Base-by-base conservation (phyloP, 345 rosid species). In the Rhodamnia argentea region DNA sequence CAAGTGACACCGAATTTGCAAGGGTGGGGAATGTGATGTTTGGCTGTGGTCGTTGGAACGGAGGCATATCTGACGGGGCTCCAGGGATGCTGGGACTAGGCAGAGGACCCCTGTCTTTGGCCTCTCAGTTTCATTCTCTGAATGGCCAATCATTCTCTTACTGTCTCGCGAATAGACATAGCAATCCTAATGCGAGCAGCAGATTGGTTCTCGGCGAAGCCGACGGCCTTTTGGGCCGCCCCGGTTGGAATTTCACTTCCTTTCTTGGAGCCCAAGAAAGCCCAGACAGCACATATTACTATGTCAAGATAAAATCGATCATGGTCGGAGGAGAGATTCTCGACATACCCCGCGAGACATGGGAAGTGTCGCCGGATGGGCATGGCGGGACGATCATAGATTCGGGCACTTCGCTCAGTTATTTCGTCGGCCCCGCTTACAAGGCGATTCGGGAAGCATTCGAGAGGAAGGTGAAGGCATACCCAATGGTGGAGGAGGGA, bases 11-110 rank as follows among this genome's bases (percentile, higher is more conserved):
- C 1, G 92, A 91, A 74, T 87, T 91, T 13, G 92, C 84, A 52
- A 87, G 58, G n/a, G 93, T 93, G 4, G 95, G 94, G 89, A 91
- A 96, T 51, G 88, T 96, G 84, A 93, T 94, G 95, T 96, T 97
- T 54, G 99, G 99, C 22, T 96, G 98, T 81, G 98, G 99, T n/a
- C 96, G 94, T 88, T 94, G 97, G 98, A 97, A 97, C 87, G 84
- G 98, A 88, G 99, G 98, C 50, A 87, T 89, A 8, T 96, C 96
- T 90, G 92, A 90, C 23, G 98, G 97, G n/a, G 97, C 98, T 60
- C 91, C 98, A 37, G 98, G 99, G 29, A 44, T 97, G 85, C 88
- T 97, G 82, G 98, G 99, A 3, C 92, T 97, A 52, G 99, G 99
- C 44, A 92, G 97, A 93, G 98, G 98, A 4, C 94, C 97, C 1